Evolutionary conservation across 2,329 filamentous ascomycete species (phyloP).

Genomic region (Verticillium dahliae): DNA sequence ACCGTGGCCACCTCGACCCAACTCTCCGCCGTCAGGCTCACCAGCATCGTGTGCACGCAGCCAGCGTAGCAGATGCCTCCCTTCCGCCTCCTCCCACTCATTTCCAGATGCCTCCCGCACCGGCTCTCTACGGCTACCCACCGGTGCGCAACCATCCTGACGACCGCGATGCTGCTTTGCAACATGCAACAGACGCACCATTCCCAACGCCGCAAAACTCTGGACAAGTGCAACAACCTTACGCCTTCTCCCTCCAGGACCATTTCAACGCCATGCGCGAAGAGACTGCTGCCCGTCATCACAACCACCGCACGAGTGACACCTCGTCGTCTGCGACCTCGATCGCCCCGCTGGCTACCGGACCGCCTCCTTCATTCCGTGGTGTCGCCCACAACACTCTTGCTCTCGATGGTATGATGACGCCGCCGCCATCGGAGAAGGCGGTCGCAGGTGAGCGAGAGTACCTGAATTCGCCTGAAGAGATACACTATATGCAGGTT

Average conservation of each 20-base stretch:
- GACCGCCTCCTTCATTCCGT: slow-evolving; percentile 20
- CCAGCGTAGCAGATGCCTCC: slow-evolving; percentile 1
- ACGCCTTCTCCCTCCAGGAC: slow-evolving; percentile 6
- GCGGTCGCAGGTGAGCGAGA: slow-evolving; percentile 37
- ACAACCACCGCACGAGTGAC: slow-evolving; percentile 18
- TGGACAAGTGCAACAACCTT: slow-evolving; percentile 15
- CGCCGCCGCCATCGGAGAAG: slow-evolving; percentile 33
- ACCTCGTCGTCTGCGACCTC: slow-evolving; percentile 32
- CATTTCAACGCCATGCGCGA: not conserved
- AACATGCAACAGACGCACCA: not conserved
- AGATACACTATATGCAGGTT: slow-evolving; percentile 83
- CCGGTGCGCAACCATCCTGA: not conserved
- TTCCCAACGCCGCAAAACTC: slow-evolving; percentile 18
- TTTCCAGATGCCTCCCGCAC: not conserved
- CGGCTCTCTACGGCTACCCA: slow-evolving; percentile 14
- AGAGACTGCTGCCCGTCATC: not conserved
- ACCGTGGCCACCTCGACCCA: slow-evolving; percentile 17
- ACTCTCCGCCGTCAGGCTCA: slow-evolving; percentile 17
- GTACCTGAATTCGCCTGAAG: slow-evolving; percentile 67
- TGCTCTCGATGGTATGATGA: slow-evolving; percentile 25
- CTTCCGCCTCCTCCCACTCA: not conserved
- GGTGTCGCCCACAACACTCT: slow-evolving; percentile 24
- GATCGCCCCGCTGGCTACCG: slow-evolving; percentile 26
- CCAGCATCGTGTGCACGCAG: slow-evolving; percentile 2
- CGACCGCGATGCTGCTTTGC: not conserved